phyloP scores from a whole-genome alignment of 495 filamentous ascomycete genomes.

The Neurospora sp. region DNA sequence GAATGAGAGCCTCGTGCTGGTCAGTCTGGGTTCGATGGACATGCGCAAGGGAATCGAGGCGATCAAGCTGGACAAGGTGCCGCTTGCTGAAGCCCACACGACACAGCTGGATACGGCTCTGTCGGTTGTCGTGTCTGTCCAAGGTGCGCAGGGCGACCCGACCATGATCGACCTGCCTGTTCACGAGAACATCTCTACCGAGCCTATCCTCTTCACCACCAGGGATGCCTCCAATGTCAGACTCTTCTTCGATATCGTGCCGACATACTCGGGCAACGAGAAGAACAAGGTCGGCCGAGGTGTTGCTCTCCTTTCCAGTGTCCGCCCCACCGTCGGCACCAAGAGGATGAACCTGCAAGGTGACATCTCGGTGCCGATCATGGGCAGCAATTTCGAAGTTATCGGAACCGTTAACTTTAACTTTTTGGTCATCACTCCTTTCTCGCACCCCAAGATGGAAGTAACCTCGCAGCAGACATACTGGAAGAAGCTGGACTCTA shows the following conservation, averaged over 20 bases:
- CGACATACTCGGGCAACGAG: conserved; percentile 88
- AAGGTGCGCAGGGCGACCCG: conserved; percentile 73
- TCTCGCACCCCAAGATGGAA: conserved; percentile 85
- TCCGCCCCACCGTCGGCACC: conserved; percentile 70
- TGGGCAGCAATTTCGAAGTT: conserved; percentile 72
- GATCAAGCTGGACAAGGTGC: conserved; percentile 82
- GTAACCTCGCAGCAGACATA: conserved; percentile 86
- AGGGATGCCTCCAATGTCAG: conserved; percentile 71
- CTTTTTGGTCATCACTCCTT: conserved; percentile 89
- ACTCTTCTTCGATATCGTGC: conserved; percentile 88
- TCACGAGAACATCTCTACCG: conserved; percentile 85
- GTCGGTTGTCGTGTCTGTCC: conserved; percentile 85
- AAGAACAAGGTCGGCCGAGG: conserved; percentile 84
- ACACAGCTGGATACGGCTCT: conserved; percentile 91
- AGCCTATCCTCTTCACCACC: conserved; percentile 81
- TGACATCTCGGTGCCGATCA: conserved; percentile 85
- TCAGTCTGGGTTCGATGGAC: conserved; percentile 91
- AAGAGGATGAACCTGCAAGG: conserved; percentile 77
- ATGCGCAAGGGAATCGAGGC: conserved; percentile 69
- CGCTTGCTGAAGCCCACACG: conserved; percentile 73
- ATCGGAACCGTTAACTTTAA: conserved; percentile 95
- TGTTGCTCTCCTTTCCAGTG: conserved; percentile 76
- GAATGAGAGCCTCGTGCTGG: conserved; percentile 77
- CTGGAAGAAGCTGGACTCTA: conserved; percentile 63
- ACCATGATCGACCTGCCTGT: conserved; percentile 86